Percentiles rank a stretch among this genome's conserved stretches.
Conservation (phyloP, 192 early-diverging fungal genomes). For the Polychytrium aggregatum region DNA sequence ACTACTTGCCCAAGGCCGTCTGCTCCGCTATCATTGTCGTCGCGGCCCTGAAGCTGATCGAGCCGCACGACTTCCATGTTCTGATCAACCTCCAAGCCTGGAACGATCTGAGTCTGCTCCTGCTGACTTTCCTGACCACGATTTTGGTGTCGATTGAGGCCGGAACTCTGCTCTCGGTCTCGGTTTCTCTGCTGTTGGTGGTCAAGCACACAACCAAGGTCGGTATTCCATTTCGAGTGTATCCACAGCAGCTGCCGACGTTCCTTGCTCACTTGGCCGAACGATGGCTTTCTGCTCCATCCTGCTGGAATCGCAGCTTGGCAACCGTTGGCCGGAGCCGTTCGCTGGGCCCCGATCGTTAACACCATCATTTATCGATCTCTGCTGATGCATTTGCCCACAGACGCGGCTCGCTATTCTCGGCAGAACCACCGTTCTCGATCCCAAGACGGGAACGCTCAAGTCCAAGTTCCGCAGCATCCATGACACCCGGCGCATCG, state of each 20-base stretch:
- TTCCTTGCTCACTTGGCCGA: too few species aligned
- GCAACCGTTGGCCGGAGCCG: too few species aligned
- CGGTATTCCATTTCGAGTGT: too few species aligned
- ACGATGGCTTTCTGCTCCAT: too few species aligned
- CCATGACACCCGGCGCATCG: conserved; percentile 28
- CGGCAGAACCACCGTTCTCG: conserved; percentile 26
- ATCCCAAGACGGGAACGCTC: conserved; percentile 18
- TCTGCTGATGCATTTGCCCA: conserved; percentile 16
- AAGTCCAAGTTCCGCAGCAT: conserved; percentile 62
- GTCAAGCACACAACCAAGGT: conserved; percentile 78
- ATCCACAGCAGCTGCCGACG: too few species aligned
- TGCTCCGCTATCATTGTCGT: conserved; percentile 43
- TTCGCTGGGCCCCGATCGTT: too few species aligned
- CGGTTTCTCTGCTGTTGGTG: conserved; percentile 77
- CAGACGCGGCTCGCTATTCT: conserved; percentile 36
- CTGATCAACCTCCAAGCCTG: conserved; percentile 33
- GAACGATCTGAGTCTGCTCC: conserved; percentile 69
- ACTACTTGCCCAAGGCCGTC: conserved; percentile 74
- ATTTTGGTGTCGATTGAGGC: conserved; percentile 81
- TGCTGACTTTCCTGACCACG: conserved; percentile 85
- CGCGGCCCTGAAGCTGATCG: conserved; percentile 38
- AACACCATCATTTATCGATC: conserved; percentile 27
- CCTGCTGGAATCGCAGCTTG: too few species aligned
- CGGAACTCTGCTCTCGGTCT: conserved; percentile 85
- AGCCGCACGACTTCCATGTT: conserved; percentile 39